A percentile compares a stretch with the other conserved stretches of the same genome.
These are phyloP conservation scores for Quercus agrifolia DNA, from an alignment of 306 rosid species.

Conservation along the genomic window DNA sequence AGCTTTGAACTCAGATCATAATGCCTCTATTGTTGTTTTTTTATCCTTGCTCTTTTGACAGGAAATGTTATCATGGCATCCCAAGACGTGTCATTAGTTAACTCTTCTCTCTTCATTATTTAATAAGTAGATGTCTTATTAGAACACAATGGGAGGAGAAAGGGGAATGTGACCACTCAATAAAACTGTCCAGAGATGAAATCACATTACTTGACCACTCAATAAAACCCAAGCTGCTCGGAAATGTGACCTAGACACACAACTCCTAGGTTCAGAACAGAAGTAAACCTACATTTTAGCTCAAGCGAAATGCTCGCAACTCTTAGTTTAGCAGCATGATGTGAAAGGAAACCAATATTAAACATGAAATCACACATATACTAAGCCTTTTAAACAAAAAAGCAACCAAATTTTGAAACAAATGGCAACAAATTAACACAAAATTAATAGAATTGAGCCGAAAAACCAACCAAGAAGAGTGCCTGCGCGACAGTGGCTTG, in stretches of 20 bases:
- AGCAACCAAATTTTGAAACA: neutral
- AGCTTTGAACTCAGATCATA: neutral
- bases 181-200: neutral
- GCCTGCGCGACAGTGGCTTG: constrained; percentile 73
- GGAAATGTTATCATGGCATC: neutral
- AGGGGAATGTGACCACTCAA: too few species aligned
- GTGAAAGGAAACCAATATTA: neutral
- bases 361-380: neutral
- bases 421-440: too few species aligned
- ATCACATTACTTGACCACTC: constrained; percentile 2
- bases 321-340: too few species aligned
- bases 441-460: neutral
- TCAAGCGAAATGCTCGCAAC: too few species aligned
- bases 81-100: neutral
- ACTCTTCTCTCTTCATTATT: neutral
- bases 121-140: neutral
- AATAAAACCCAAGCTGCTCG: neutral
- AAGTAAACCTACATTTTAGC: neutral
- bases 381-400: neutral
- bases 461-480: constrained; percentile 60
- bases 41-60: neutral
- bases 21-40: neutral
- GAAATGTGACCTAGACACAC: neutral
- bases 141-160: too few species aligned
- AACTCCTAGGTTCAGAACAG: neutral